A percentile compares a stretch with the other conserved stretches of the same genome.
phyloP scores from a whole-genome alignment of 2,329 filamentous ascomycete genomes.

The Talaromyces funiculosus region DNA sequence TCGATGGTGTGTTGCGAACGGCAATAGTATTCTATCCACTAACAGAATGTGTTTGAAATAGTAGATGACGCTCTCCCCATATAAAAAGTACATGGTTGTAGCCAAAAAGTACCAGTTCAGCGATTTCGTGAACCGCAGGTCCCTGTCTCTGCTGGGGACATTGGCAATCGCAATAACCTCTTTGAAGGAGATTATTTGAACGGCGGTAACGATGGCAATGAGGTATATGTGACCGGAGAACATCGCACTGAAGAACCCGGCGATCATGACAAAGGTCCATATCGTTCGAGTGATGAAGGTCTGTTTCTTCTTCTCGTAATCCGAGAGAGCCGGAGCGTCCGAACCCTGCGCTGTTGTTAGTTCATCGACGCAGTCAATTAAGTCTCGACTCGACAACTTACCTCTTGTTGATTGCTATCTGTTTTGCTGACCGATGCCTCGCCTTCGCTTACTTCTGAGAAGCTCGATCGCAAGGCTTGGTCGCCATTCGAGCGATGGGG shows the following conservation, averaged over 20 bases:
- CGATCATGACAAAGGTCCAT: constrained; percentile 98
- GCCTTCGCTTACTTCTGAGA: constrained; percentile 14
- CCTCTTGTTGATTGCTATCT: constrained; percentile 32
- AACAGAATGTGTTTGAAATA: constrained; percentile 99
- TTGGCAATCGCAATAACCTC: constrained; percentile 98
- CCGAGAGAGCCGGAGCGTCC: constrained; percentile 48
- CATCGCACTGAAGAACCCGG: constrained; percentile 80
- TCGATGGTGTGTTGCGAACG: constrained; percentile 91
- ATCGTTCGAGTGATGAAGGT: constrained; percentile 95
- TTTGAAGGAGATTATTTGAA: constrained; percentile 98
- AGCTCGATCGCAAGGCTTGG: constrained; percentile 9
- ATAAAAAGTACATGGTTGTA: constrained; percentile 99
- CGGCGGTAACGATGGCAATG: constrained; percentile 81
- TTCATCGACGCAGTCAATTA: background rate
- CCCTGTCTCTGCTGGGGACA: constrained; percentile 83
- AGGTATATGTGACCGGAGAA: constrained; percentile 98
- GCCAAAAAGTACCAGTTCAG: constrained; percentile 99
- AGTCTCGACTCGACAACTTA: constrained; percentile 15
- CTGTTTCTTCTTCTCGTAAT: constrained; percentile 98
- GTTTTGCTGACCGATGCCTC: background rate
- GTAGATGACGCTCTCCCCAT: constrained; percentile 98
- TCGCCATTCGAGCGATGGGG: constrained; percentile 15
- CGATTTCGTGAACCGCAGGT: constrained; percentile 88
- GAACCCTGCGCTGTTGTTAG: constrained; percentile 25
- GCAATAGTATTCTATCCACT: constrained; percentile 86